Evolutionary conservation across 2,329 filamentous ascomycete genomes (phyloP).

Genomic region (Colletotrichum cordylinicola): DNA sequence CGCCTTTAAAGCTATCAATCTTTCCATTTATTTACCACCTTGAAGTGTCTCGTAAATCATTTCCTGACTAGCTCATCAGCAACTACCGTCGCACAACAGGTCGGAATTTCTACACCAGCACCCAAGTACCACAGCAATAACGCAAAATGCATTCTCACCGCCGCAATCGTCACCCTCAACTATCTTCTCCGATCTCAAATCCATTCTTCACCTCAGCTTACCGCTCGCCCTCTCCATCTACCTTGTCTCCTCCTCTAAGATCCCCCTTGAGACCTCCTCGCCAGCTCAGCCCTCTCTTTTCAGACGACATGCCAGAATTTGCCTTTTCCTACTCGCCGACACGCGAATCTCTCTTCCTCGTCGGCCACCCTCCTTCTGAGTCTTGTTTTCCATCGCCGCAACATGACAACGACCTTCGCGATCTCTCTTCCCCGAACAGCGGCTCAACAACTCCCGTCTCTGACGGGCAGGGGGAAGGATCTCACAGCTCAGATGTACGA

Average conservation of each 20-base stretch:
- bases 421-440: neutral
- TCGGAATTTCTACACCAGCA: neutral
- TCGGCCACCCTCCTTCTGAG: neutral
- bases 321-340: neutral
- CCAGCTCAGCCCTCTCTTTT: neutral
- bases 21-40: neutral
- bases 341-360: neutral
- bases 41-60: neutral
- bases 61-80: neutral
- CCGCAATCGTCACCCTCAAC: conserved; percentile 7
- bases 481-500: too few species aligned
- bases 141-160: neutral
- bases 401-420: neutral
- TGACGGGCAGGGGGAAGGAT: neutral
- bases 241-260: neutral
- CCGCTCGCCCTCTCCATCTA: neutral
- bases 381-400: neutral
- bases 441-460: neutral
- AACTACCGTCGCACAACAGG: neutral
- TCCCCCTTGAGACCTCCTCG: neutral
- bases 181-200: neutral
- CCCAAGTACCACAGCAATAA: neutral
- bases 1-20: neutral
- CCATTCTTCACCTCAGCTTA: neutral
- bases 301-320: neutral